phyloP scores from a whole-genome alignment of 2,329 filamentous ascomycete genomes.

The Fusarium albosuccineum region DNA sequence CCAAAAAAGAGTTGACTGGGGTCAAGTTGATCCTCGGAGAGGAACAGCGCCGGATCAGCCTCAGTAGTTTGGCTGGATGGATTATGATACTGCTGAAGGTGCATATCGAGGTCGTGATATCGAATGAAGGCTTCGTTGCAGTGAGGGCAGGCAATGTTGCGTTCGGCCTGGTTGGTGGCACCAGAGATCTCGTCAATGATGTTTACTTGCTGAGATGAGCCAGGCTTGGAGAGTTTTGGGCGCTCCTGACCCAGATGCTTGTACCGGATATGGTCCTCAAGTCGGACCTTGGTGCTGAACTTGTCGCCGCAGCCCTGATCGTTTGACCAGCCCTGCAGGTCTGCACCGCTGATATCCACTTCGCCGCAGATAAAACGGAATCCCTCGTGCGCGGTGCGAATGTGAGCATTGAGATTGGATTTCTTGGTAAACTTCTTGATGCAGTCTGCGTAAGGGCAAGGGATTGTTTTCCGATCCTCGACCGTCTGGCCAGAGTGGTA shows the following conservation, averaged over 20 bases:
- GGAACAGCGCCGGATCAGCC: conserved; percentile 41
- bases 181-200: conserved; percentile 61
- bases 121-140: conserved; percentile 64
- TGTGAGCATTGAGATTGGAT: conserved; percentile 85
- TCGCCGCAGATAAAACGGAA: conserved; percentile 83
- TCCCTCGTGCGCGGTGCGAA: conserved; percentile 82
- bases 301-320: conserved; percentile 78
- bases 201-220: conserved; percentile 38
- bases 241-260: conserved; percentile 77
- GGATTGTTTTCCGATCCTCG: conserved; percentile 73
- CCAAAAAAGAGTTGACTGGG: conserved; percentile 40
- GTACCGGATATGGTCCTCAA: conserved; percentile 88
- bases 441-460: conserved; percentile 78
- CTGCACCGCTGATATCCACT: conserved; percentile 69
- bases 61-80: conserved; percentile 13
- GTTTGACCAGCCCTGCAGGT: conserved; percentile 74
- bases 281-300: conserved; percentile 81
- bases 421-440: conserved; percentile 82
- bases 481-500: conserved; percentile 75
- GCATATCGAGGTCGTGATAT: conserved; percentile 63
- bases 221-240: conserved; percentile 50
- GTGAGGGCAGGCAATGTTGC: conserved; percentile 60
- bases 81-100: conserved; percentile 54
- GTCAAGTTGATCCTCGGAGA: conserved; percentile 39
- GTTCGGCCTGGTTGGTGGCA: conserved; percentile 55